Evolutionary conservation across 257 asterid genomes (phyloP).

Genomic region (Capsicum rhomboideum): DNA sequence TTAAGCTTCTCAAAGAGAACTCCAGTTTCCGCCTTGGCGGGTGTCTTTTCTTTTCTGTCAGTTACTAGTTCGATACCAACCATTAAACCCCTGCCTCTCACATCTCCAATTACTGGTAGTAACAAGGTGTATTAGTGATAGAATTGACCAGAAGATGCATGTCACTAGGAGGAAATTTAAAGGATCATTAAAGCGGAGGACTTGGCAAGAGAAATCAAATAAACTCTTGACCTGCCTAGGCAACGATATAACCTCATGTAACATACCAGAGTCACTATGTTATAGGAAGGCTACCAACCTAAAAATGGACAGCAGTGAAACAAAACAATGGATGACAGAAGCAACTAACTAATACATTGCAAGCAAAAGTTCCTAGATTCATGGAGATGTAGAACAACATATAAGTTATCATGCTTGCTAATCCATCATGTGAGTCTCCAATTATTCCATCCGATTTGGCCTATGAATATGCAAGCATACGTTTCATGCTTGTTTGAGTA

Average conservation of each 20-base stretch:
- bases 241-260: not conserved
- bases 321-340: not conserved
- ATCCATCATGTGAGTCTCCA: not conserved
- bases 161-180: not conserved
- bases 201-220: not conserved
- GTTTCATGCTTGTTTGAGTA: not conserved
- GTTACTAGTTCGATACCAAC: slow-evolving; percentile 88
- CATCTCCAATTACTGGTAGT: slow-evolving; percentile 78
- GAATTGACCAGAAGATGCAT: not conserved
- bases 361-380: not conserved
- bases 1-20: slow-evolving; percentile 74
- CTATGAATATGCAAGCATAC: not conserved
- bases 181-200: not conserved
- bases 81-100: slow-evolving; percentile 93
- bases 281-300: not conserved
- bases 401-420: not conserved
- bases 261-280: not conserved
- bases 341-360: not conserved
- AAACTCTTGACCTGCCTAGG: not conserved
- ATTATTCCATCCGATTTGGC: not conserved
- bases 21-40: slow-evolving; percentile 93
- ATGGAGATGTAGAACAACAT: not conserved
- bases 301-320: not conserved
- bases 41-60: slow-evolving; percentile 60
- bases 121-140: not conserved